A percentile compares a stretch with the other conserved stretches of the same genome.
Evolutionary conservation across 192 early-diverging fungal species (phyloP).

Genomic region (Glomus cerebriforme): DNA sequence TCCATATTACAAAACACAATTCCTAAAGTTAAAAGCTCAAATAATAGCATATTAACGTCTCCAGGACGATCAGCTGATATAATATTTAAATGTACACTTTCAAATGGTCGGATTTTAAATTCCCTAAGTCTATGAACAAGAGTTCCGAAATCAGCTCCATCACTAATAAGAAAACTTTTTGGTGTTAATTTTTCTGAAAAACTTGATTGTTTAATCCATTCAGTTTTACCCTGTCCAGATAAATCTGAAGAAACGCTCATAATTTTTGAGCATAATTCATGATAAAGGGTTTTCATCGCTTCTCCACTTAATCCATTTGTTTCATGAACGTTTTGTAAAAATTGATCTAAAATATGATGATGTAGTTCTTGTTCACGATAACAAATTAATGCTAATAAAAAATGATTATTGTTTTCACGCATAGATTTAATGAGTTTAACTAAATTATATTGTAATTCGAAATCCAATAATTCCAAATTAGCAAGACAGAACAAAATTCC

Average conservation of each 20-base stretch:
- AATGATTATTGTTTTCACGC: neutral
- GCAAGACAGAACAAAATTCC: conserved; percentile 31
- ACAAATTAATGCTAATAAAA: conserved; percentile 30
- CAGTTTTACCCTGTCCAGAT: conserved; percentile 33
- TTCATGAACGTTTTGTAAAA: conserved; percentile 20
- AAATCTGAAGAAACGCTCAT: conserved; percentile 22
- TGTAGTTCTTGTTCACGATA: conserved; percentile 17
- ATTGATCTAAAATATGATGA: conserved; percentile 36
- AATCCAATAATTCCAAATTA: conserved; percentile 30
- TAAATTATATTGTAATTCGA: conserved; percentile 30
- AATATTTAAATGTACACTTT: conserved; percentile 34
- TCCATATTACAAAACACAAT: conserved; percentile 7
- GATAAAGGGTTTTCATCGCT: conserved; percentile 25
- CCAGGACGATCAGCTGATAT: conserved; percentile 9
- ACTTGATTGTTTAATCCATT: conserved; percentile 18
- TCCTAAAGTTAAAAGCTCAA: conserved; percentile 31
- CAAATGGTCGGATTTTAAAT: neutral
- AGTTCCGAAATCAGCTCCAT: conserved; percentile 11
- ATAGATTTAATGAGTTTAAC: conserved; percentile 26
- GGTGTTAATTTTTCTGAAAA: neutral
- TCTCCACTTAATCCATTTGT: conserved; percentile 12
- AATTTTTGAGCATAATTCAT: conserved; percentile 30
- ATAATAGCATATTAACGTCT: conserved; percentile 31
- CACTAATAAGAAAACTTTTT: conserved; percentile 29
- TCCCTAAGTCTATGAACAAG: conserved; percentile 24